These are phyloP conservation scores for Oryza officinalis DNA, from an alignment of 176 grass and related monocot genomes.

Conservation along the genomic window DNA sequence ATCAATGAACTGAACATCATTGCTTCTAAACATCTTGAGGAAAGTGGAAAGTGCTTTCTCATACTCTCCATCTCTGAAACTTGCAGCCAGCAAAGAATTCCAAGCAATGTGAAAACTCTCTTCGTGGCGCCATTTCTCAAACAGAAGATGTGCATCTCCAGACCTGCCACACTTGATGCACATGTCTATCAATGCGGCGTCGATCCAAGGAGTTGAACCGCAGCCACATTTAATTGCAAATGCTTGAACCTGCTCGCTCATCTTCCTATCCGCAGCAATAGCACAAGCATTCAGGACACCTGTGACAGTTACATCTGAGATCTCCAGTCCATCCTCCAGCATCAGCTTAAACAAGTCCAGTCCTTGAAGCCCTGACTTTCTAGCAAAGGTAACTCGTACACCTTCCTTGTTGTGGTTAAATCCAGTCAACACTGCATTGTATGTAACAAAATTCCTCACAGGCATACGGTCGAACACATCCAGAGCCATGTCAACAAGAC, in stretches of 20 bases:
- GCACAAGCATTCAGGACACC: constrained; percentile 66
- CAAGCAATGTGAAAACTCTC: constrained; percentile 62
- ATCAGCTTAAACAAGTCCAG: constrained; percentile 52
- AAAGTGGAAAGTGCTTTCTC: constrained; percentile 52
- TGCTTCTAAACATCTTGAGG: constrained; percentile 40
- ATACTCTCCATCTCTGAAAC: constrained; percentile 57
- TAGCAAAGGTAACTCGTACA: constrained; percentile 40
- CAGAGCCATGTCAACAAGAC: constrained; percentile 53
- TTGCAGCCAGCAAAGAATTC: constrained; percentile 54
- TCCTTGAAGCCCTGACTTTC: constrained; percentile 42
- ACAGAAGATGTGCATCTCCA: constrained; percentile 55
- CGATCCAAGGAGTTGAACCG: constrained; percentile 56
- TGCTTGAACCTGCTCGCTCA: constrained; percentile 64
- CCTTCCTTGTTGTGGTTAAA: constrained; percentile 69
- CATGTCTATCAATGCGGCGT: constrained; percentile 70
- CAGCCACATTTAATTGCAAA: constrained; percentile 62
- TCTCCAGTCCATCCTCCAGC: constrained; percentile 52
- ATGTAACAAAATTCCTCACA: constrained; percentile 56
- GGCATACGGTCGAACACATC: constrained; percentile 70
- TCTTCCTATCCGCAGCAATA: constrained; percentile 57
- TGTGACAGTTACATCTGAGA: constrained; percentile 60
- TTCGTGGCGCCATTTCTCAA: constrained; percentile 44
- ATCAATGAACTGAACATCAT: constrained; percentile 40
- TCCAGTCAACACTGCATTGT: constrained; percentile 66
- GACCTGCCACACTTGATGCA: constrained; percentile 55